Base-by-base conservation (phyloP, 345 rosid genomes). In the Hypericum androsaemum region DNA sequence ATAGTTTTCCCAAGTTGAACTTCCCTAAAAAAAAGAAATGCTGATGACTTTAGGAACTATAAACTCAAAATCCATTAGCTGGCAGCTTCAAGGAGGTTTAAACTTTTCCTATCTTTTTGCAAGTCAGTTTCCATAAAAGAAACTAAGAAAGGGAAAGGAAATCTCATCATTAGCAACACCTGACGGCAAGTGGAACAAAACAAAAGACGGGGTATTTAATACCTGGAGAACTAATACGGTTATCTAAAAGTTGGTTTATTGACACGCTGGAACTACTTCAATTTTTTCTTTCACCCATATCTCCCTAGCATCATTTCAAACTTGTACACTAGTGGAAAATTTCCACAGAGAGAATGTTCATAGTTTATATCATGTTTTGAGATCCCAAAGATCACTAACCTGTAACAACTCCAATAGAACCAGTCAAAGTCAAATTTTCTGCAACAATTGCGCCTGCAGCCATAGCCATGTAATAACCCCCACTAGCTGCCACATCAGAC, bases 401-500 rank as follows among this genome's bases (percentile, higher is more conserved):
- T 64, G 96, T 75, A 57, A 90, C 96, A 64, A 90, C 95, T 71
- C 95, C 97, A 46, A 89, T 86, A 37, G 94, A 89, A 56, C 97
- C 88, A 53, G 97, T 89, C 52, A 89, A 70, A 13, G 95, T 86
- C 62, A 89, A 80, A 69, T 64, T 77, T 73, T 86, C 95, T 2
- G 95, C 94, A 65, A 83, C 76, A 43, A 89, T 77, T 52, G 82
- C 41, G 41, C 63, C 79, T 46, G 95, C 80, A 53, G 85, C 96
- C 96, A 90, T 87, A 40, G 98, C 96, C 94, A 89, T 89, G 70
- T 89, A 89, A 71, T 89, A 89, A 54, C 97, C 97, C 68, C 97
- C 97, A 64, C 94, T 89, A 39, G 89, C 97, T 61, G 97, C 97
- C 41, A 89, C 86, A 71, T 89, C 95, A 64, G 82, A 68, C 97